Percentiles rank a stretch among this genome's conserved stretches.
phyloP scores from a whole-genome alignment of 768 basidiomycete species.

The Suillus subalutaceus region DNA sequence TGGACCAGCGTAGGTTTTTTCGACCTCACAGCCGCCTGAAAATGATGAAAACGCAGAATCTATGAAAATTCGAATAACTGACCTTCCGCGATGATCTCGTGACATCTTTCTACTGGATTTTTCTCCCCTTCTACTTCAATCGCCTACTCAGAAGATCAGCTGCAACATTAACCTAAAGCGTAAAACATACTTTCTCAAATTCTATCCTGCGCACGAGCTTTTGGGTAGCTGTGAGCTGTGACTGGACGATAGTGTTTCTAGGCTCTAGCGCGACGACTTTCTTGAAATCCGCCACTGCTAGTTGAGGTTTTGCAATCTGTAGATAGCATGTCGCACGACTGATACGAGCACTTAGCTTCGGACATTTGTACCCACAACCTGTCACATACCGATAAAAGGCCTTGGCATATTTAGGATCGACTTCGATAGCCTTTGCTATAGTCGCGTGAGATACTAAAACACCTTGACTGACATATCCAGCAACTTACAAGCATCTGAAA shows the following conservation, averaged over 20 bases:
- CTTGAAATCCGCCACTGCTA: conserved; percentile 87
- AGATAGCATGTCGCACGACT: conserved; percentile 91
- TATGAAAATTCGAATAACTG: conserved; percentile 15
- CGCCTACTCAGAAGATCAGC: conserved; percentile 50
- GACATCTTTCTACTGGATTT: conserved; percentile 71
- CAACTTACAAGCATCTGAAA: conserved; percentile 80
- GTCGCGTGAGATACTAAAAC: conserved; percentile 12
- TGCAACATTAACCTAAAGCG: too few relatives aligned
- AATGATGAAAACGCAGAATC: conserved; percentile 13
- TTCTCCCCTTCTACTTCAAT: conserved; percentile 94
- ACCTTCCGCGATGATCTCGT: conserved; percentile 82
- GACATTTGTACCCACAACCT: neutral
- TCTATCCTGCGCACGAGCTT: conserved; percentile 89
- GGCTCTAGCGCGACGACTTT: conserved; percentile 85
- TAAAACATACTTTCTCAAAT: conserved; percentile 76
- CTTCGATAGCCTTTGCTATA: conserved; percentile 78
- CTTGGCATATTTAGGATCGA: conserved; percentile 91
- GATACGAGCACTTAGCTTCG: conserved; percentile 10
- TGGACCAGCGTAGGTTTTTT: conserved; percentile 76
- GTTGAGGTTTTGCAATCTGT: conserved; percentile 84
- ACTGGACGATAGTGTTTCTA: conserved; percentile 75
- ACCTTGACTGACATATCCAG: neutral
- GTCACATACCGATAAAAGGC: conserved; percentile 75
- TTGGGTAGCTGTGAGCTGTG: conserved; percentile 85
- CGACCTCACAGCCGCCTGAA: conserved; percentile 78